Conservation (phyloP, 768 basidiomycete genomes). For the Hypholoma fasciculare region DNA sequence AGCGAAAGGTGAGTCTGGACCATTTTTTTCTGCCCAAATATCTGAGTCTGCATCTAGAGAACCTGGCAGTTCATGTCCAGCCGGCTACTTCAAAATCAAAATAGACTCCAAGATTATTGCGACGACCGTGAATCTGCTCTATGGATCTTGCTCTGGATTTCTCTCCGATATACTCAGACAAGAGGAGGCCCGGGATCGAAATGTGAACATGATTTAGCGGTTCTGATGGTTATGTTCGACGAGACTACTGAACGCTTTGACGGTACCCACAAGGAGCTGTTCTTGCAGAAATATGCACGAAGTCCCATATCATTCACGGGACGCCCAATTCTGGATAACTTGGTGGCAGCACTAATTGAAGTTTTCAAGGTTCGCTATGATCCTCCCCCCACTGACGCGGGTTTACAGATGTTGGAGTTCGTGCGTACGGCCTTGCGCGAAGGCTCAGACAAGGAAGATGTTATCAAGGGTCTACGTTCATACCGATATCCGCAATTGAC, state of each 20-base stretch:
- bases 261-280: neutral
- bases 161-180: neutral
- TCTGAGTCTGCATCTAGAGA: neutral
- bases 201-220: neutral
- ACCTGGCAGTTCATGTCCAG: conserved; percentile 32
- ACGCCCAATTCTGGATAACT: neutral
- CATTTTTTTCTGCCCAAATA: neutral
- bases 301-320: neutral
- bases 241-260: neutral
- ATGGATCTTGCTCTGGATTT: conserved; percentile 9
- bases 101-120: conserved; percentile 16
- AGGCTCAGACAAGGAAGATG: too few relatives aligned
- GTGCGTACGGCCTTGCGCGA: too few relatives aligned
- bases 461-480: too few relatives aligned
- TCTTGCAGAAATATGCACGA: neutral
- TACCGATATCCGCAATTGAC: neutral
- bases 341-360: neutral
- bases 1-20: conserved; percentile 14
- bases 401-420: neutral
- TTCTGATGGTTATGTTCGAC: neutral
- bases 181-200: neutral
- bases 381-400: neutral
- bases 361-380: conserved; percentile 2
- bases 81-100: conserved; percentile 12
- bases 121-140: conserved; percentile 33